Evolutionary conservation across 1,284 basidiomycete genomes (phyloP).

Genomic region (Cystobasidium pallidum): DNA sequence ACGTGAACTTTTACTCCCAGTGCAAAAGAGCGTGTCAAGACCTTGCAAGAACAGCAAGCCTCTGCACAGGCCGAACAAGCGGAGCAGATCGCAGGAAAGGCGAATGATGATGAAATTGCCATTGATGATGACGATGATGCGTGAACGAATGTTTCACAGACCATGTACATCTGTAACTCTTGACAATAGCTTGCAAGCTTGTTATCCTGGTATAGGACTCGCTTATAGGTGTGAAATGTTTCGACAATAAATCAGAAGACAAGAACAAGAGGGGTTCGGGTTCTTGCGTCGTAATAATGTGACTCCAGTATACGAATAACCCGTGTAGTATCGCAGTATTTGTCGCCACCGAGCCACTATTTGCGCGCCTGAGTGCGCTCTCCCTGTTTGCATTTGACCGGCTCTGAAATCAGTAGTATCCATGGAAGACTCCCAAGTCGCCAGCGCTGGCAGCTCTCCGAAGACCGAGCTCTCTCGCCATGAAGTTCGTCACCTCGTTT

Average conservation of each 20-base stretch:
- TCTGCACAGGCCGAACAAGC: constrained; percentile 29
- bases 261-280: too few species aligned
- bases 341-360: background rate
- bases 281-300: too few species aligned
- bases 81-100: constrained; percentile 21
- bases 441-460: constrained; percentile 7
- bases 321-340: background rate
- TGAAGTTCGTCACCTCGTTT: constrained; percentile 69
- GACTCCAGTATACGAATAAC: background rate
- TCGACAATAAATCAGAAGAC: too few species aligned
- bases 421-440: background rate
- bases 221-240: too few species aligned
- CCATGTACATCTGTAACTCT: background rate
- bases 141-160: background rate
- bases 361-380: too few species aligned
- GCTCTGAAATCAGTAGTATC: background rate
- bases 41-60: constrained; percentile 14
- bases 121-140: constrained; percentile 48
- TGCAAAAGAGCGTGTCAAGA: constrained; percentile 40
- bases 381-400: too few species aligned
- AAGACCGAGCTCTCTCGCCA: constrained; percentile 61
- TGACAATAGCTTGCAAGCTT: background rate
- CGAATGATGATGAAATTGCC: constrained; percentile 48
- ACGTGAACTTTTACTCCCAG: background rate
- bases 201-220: background rate